These are phyloP conservation scores for Pseudoturritis turrita DNA, from an alignment of 345 rosid genomes.

Conservation along the genomic window DNA sequence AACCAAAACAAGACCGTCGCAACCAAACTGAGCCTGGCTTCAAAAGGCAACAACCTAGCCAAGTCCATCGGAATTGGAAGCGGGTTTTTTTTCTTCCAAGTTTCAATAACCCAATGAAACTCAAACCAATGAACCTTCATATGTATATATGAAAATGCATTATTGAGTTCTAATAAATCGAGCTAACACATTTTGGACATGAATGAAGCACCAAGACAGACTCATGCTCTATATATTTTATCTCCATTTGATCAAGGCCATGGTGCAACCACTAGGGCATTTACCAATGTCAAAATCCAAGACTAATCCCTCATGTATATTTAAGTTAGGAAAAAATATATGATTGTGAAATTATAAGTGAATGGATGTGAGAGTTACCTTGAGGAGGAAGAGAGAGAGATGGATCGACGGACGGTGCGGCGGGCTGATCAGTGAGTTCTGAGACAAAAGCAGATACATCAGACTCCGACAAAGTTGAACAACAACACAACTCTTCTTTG, in stretches of 20 bases:
- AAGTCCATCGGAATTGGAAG: neutral
- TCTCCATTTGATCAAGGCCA: neutral
- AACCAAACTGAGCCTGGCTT: neutral
- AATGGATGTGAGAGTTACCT: conserved; percentile 11
- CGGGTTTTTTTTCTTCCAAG: neutral
- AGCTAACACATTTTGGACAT: neutral
- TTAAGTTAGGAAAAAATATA: neutral
- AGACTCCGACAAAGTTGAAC: conserved; percentile 28
- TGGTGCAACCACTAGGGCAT: neutral
- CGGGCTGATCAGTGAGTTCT: conserved; percentile 24
- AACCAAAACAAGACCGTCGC: neutral
- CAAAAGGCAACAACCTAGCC: neutral
- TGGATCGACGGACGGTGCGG: neutral
- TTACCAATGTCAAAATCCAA: neutral
- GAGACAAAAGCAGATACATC: conserved; percentile 33
- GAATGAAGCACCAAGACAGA: neutral
- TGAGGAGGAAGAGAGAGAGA: conserved; percentile 4
- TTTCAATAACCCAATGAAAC: neutral
- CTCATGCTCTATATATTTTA: neutral
- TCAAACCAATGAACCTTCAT: neutral
- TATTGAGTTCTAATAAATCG: neutral
- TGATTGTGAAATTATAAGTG: neutral
- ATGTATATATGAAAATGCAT: neutral
- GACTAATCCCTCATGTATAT: neutral
- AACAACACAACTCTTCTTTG: conserved; percentile 6